phyloP scores from a whole-genome alignment of 768 basidiomycete species.

The Lactarius tabidus region DNA sequence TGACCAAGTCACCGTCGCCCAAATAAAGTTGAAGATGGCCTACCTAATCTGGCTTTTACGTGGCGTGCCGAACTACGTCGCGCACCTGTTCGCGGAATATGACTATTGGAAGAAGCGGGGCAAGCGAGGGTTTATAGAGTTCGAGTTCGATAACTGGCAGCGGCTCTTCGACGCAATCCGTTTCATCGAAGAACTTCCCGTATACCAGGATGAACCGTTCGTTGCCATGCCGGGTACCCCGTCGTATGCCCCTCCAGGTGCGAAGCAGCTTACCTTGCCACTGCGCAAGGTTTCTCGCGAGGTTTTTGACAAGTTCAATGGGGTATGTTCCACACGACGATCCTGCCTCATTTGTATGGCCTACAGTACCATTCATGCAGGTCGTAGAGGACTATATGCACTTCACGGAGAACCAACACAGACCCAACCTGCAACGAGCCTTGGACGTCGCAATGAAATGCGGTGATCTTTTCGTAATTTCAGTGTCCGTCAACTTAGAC shows the following conservation, averaged over 20 bases:
- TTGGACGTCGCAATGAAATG: slow-evolving; percentile 17
- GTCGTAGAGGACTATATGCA: slow-evolving; percentile 21
- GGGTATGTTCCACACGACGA: slow-evolving; percentile 8
- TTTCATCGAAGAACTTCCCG: slow-evolving; percentile 15
- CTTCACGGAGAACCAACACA: slow-evolving; percentile 18
- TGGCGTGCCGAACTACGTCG: slow-evolving; percentile 22
- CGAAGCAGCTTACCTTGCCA: slow-evolving; percentile 12
- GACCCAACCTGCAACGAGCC: slow-evolving; percentile 25
- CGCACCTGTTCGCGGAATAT: slow-evolving; percentile 24
- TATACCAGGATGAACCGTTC: slow-evolving; percentile 11
- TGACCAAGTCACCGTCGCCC: slow-evolving; percentile 22
- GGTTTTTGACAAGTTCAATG: slow-evolving; percentile 7
- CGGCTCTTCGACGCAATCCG: slow-evolving; percentile 23
- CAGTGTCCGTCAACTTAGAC: slow-evolving; percentile 21
- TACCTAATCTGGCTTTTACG: slow-evolving; percentile 27
- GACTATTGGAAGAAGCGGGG: slow-evolving; percentile 13
- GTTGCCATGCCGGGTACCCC: slow-evolving; percentile 26
- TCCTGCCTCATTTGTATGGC: neutral
- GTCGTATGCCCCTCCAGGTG: slow-evolving; percentile 16
- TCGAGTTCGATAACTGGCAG: slow-evolving; percentile 27
- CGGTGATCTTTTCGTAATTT: slow-evolving; percentile 23
- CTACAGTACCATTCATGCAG: slow-evolving; percentile 2
- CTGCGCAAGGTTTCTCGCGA: slow-evolving; percentile 17
- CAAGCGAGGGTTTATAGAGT: slow-evolving; percentile 26
- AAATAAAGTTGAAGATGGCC: slow-evolving; percentile 27